These are phyloP conservation scores for Aspergillus candidus DNA, from an alignment of 2,329 filamentous ascomycete species.

Conservation along the genomic window DNA sequence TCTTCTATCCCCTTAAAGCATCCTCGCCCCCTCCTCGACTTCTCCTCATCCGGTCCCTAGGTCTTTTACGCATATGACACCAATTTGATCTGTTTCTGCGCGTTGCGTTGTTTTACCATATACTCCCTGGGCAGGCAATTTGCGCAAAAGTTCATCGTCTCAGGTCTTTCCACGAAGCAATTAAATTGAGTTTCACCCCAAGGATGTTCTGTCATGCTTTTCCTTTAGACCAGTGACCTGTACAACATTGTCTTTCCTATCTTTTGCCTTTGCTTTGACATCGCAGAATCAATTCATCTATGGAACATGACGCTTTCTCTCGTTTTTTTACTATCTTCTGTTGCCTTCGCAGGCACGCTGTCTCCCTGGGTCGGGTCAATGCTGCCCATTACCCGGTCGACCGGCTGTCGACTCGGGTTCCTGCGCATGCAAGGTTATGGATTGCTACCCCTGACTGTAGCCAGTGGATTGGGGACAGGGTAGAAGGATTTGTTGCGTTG, in stretches of 20 bases:
- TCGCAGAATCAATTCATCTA: conserved; percentile 16
- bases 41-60: conserved; percentile 20
- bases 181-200: conserved; percentile 32
- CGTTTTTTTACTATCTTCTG: conserved; percentile 3
- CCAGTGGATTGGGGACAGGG: too few relatives aligned
- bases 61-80: conserved; percentile 33
- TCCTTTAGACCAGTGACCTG: conserved; percentile 29
- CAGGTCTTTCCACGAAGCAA: conserved; percentile 29
- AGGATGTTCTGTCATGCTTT: conserved; percentile 29
- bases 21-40: conserved; percentile 9
- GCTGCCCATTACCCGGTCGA: neutral
- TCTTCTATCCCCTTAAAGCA: conserved; percentile 8
- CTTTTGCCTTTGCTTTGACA: conserved; percentile 18
- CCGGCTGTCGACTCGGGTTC: too few relatives aligned
- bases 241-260: conserved; percentile 28
- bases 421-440: too few relatives aligned
- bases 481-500: too few relatives aligned
- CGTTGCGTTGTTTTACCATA: conserved; percentile 25
- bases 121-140: conserved; percentile 40
- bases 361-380: conserved; percentile 2
- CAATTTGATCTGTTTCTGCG: conserved; percentile 32
- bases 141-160: conserved; percentile 39
- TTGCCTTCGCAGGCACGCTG: conserved; percentile 7
- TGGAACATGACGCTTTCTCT: conserved; percentile 14
- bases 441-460: neutral